Base-by-base conservation (phyloP, 164 flowering plant species). In the Macadamia integrifolia region DNA sequence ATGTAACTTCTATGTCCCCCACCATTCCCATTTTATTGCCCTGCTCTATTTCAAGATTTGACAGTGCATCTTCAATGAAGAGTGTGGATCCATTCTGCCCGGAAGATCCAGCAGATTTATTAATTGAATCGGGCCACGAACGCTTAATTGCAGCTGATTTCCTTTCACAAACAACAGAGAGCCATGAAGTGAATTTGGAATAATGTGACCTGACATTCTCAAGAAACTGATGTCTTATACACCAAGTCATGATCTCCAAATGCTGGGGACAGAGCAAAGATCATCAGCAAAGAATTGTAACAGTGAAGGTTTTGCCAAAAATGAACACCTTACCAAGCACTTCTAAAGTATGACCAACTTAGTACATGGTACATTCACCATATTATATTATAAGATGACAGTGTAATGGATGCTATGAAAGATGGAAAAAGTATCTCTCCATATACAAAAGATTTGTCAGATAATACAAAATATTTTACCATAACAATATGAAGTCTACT, bases 21-120 rank as follows among this genome's bases (percentile, higher is more conserved):
- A 66, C 81, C 55, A 58, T 73, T 59, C 71, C 83, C 15, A 65
- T 71, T 17, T 59, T 60, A 70, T 64, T 28, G 56, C 58, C 85
- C 48, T 79, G 76, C 68, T 85, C 95, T 31, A 78, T 73, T 50
- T 85, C 92, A 70, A 95, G 85, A 84, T 95, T 88, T 62, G 77
- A 77, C 50, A 95, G 76, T 30, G 99, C 99, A 76, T 92, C 99
- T 78, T 95, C 99, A 77, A 95, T 89, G 75, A 95, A 95, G 52
- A 95, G 85, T 1, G 80, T 80, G 53, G 97, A 80, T 1, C 81
- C 86, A 72, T 72, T 79, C 61, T 71, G 85, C 73, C 62, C 32
- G 40, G 73, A 44, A 68, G 84, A 69, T 59, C 83, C 88, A 9
- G 74, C 66, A 67, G 83, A 76, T 59, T 58, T 64, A 67, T 80